Base-by-base conservation (phyloP, 2,329 filamentous ascomycete genomes). In the Rhynchosporium agropyri region DNA sequence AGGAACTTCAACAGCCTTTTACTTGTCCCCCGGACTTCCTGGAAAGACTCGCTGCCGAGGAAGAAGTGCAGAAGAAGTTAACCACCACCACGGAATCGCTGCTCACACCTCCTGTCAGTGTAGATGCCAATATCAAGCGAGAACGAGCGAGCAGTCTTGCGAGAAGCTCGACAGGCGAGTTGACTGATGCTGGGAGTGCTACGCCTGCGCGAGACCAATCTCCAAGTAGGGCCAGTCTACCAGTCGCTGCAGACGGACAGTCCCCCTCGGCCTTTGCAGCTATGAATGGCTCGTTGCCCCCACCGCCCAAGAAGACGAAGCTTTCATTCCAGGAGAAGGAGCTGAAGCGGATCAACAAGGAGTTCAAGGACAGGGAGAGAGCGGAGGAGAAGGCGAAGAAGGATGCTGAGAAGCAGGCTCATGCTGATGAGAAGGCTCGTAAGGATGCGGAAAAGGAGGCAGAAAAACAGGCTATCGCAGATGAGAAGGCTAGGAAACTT, bases 321-420 rank as follows among this genome's bases (percentile, higher is more conserved):
- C 59, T 73, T 10, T 69, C 67, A 5, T 69, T 71, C 65, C 62
- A 58, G 7, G 72, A 74, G 58, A 72, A 69, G 55, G 71, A 72
- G 62, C 57, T 66, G 51, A 83, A 82, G 68, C 69, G 74, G 45
- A 73, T 75, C 3, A 70, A 74, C 55, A 75, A 75, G 31, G 68
- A 72, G 46, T 69, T 69, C 20, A 68, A 60, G 45, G 70, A 71
- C 2, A 67, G 62, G 20, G 63, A 73, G 40, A 75, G 73, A 43
- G 68, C 67, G 54, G 70, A 66, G 8, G 72, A 74, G 60, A 72
- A 67, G 60, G 66, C 62, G 28, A 53, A 58, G 31, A 83, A 82
- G 67, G 68, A 72, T 29, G 63, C 40, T 1, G 53, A 62, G 45
- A 58, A 58, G 38, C 43, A 66, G 54, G 42, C 65, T 61, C 1